Conservation (phyloP, 768 basidiomycete species). For the Porpolomopsis calyptriformis region DNA sequence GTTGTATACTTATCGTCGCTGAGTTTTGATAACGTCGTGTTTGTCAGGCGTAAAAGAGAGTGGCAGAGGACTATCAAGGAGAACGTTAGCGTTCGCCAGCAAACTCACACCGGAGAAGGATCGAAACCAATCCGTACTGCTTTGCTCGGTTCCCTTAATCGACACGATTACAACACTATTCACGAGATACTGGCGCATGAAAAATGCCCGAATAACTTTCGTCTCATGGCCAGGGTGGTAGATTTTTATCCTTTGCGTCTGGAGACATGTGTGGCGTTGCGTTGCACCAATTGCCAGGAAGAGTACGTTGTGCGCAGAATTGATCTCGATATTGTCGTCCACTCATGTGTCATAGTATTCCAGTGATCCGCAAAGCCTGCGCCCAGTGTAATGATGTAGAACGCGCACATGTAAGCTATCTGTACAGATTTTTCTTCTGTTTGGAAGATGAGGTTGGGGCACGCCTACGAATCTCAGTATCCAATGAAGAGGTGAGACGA, state of each 20-base stretch:
- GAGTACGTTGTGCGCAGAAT: conserved; percentile 27
- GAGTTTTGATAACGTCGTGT: background rate
- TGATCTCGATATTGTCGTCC: background rate
- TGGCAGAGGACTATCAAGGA: conserved; percentile 14
- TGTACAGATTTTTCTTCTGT: conserved; percentile 39
- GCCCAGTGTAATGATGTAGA: conserved; percentile 43
- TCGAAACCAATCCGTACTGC: background rate
- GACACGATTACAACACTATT: conserved; percentile 17
- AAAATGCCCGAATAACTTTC: conserved; percentile 29
- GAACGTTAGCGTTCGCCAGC: background rate
- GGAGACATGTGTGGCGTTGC: conserved; percentile 34
- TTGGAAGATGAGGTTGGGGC: conserved; percentile 40
- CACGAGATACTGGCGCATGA: conserved; percentile 25
- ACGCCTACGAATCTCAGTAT: conserved; percentile 34
- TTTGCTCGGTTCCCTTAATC: background rate
- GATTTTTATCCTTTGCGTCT: conserved; percentile 48
- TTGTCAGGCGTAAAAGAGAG: conserved; percentile 16
- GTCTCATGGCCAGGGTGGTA: conserved; percentile 37
- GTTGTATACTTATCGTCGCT: background rate
- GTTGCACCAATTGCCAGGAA: conserved; percentile 43
- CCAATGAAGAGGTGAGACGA: conserved; percentile 31
- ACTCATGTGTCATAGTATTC: conserved; percentile 29
- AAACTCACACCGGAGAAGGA: background rate
- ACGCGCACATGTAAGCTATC: conserved; percentile 36
- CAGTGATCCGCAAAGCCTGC: conserved; percentile 33